Percentiles rank a stretch among this genome's conserved stretches.
Conservation (phyloP, 176 grass and related monocot species). For the Chloris gayana region DNA sequence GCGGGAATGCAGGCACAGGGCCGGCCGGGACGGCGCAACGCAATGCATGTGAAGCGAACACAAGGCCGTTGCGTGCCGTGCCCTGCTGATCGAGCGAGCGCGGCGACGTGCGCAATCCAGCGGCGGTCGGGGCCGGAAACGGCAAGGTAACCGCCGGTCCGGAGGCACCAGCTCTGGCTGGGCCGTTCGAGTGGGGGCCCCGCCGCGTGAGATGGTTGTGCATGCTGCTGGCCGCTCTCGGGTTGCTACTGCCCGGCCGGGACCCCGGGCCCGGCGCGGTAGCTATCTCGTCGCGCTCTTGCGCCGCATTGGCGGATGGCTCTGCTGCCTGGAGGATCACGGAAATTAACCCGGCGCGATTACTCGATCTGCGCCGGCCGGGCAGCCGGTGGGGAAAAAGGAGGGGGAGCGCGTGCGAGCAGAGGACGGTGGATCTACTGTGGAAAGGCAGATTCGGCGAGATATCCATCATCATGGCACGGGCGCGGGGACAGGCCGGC, state of each 20-base stretch:
- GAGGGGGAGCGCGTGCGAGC: background rate
- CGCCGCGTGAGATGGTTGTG: background rate
- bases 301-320: background rate
- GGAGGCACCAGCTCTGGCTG: background rate
- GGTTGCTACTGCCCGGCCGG: background rate
- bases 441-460: conserved; percentile 14
- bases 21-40: too few species aligned
- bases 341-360: background rate
- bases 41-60: background rate
- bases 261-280: background rate
- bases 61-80: background rate
- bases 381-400: background rate
- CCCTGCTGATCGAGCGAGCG: background rate
- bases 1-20: background rate
- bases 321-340: background rate
- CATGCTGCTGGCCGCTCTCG: too few species aligned
- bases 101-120: background rate
- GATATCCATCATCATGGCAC: background rate
- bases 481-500: background rate
- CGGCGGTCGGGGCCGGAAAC: conserved; percentile 32
- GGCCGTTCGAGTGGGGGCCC: background rate
- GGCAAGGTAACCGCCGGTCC: conserved; percentile 29
- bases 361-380: background rate
- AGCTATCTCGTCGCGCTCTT: background rate
- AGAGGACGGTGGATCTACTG: conserved; percentile 32